Evolutionary conservation across 129 eudicot species (phyloP), one percentile per base, ranked within the genome.

Genomic region (Escallonia herrerae): DNA sequence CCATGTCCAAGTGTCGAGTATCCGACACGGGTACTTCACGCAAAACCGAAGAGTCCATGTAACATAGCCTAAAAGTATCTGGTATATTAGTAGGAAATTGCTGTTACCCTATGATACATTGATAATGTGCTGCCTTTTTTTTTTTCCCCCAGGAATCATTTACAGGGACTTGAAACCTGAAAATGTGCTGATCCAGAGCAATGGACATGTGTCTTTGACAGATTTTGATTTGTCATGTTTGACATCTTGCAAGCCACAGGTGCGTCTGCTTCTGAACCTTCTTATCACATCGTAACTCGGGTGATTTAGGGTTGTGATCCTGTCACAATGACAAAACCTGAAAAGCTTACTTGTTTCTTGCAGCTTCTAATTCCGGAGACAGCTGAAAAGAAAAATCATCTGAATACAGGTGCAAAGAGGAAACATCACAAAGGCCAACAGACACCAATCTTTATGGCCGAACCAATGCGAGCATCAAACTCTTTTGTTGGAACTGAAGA

Each of bases 201-300:
- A 55, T 41, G 99, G 99, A 65, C 99, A 89, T 61, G 71, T 94
- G 43, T 69, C 96, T 39, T 82, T 94, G 83, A 89, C 99, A 49
- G 99, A 94, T 77, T 94, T 94, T 74, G 97, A 94, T 82, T 79
- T 94, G 70, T 94, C 99, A 22, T 94, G 99, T 82, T 80, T 89
- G 79, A 94, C 99, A 52, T 89, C 99, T 49, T 94, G 99, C 97
- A 94, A 80, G 76, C 99, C 99, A 45, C 97, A 94, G 93, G 99
- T 86, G 54, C 38, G 50, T 58, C 51, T 5, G 37, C 58, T 61
- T 40, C 50, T 57, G n/a, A 14, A 40, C 5, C 41, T n/a, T n/a
- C n/a, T 41, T 54, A 43, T 40, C 60, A 50, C 15, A 40, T 65
- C 22, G 8, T 65, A 3, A 2, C 14, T 33, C n/a, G 41, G 40